Evolutionary conservation across 768 basidiomycete genomes (phyloP).

Genomic region (Mycena epipterygia): DNA sequence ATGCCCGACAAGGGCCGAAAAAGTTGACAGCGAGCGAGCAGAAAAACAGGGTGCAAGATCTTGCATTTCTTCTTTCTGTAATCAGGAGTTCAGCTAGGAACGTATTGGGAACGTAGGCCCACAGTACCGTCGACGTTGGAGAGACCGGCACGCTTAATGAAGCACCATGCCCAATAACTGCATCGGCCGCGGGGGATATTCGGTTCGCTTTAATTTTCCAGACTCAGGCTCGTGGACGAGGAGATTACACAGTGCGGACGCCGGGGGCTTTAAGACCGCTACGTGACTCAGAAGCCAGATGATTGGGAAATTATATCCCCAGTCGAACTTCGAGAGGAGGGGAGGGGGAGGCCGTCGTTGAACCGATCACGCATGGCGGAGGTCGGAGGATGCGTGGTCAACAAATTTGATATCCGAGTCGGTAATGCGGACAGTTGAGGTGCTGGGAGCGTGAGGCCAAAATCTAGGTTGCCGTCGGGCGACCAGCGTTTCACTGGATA

Average conservation of each 20-base stretch:
- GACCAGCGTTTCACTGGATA: neutral
- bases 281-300: neutral
- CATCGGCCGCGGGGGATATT: neutral
- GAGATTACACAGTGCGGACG: neutral
- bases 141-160: neutral
- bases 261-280: slow-evolving; percentile 12
- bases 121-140: neutral
- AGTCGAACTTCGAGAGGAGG: neutral
- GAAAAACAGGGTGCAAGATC: too few species aligned
- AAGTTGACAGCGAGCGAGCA: too few species aligned
- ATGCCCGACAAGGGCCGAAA: neutral
- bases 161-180: neutral
- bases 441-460: neutral
- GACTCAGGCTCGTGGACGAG: too few species aligned
- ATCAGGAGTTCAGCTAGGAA: too few species aligned
- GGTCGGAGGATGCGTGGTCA: neutral
- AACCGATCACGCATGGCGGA: neutral
- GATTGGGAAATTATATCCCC: neutral
- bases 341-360: neutral
- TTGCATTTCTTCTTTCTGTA: too few species aligned
- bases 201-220: neutral
- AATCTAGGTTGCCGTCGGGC: too few species aligned
- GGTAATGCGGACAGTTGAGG: neutral
- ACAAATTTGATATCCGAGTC: neutral
- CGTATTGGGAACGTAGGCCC: neutral